phyloP scores from a whole-genome alignment of 2,329 filamentous ascomycete species.

The Aspergillus udagawae region DNA sequence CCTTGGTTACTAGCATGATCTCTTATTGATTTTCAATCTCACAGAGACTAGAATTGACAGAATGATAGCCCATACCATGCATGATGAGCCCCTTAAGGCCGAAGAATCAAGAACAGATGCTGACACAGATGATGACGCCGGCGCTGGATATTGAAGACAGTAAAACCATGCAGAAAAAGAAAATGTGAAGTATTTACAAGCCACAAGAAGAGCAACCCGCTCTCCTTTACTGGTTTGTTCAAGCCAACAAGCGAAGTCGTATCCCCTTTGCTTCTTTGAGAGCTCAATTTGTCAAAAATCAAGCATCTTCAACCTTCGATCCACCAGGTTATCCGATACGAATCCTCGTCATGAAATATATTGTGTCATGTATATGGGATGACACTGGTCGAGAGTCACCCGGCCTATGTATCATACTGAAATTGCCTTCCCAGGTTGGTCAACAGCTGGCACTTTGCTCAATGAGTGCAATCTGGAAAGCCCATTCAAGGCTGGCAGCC shows the following conservation, averaged over 20 bases:
- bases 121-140: slow-evolving; percentile 1
- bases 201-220: not conserved
- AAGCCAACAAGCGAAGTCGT: not conserved
- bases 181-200: not conserved
- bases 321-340: not conserved
- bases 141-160: slow-evolving; percentile 3
- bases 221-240: not conserved
- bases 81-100: not conserved
- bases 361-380: slow-evolving; percentile 3
- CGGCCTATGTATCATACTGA: not conserved
- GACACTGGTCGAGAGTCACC: not conserved
- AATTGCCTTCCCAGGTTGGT: not conserved
- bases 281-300: not conserved
- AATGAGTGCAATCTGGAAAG: not conserved
- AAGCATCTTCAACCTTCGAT: not conserved
- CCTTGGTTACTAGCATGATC: not conserved
- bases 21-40: not conserved
- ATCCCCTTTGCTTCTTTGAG: not conserved
- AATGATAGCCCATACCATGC: not conserved
- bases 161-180: not conserved
- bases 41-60: not conserved
- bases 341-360: slow-evolving; percentile 1
- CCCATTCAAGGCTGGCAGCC: not conserved
- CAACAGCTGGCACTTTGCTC: not conserved
- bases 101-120: not conserved